phyloP scores from a whole-genome alignment of 2,329 filamentous ascomycete species.

The Nemania diffusa region DNA sequence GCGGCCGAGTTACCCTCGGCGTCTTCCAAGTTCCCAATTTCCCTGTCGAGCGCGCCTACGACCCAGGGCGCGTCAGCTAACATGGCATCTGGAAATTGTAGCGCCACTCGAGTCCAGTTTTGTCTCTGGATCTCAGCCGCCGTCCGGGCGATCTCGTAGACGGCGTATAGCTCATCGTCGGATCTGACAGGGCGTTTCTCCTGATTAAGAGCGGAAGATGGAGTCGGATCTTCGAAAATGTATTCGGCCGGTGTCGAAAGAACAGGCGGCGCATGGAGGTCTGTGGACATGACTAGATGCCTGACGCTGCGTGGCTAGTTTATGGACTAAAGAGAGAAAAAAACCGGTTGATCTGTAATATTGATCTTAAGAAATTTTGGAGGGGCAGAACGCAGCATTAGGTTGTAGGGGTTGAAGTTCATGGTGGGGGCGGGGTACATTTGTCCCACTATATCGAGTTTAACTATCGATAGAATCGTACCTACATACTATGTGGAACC shows the following conservation, averaged over 20 bases:
- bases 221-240: constrained; percentile 63
- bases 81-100: constrained; percentile 98
- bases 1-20: not conserved
- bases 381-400: no score
- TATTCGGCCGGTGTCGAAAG: constrained; percentile 72
- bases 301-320: not conserved
- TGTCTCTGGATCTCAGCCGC: constrained; percentile 77
- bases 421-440: constrained; percentile 33
- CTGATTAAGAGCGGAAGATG: constrained; percentile 44
- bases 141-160: constrained; percentile 88
- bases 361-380: constrained; percentile 18
- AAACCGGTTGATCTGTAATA: not conserved
- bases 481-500: no score
- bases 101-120: constrained; percentile 78
- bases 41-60: constrained; percentile 67
- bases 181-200: constrained; percentile 50
- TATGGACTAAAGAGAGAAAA: not conserved
- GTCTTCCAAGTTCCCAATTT: constrained; percentile 45
- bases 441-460: no score
- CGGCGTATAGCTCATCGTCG: constrained; percentile 76
- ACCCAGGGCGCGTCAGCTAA: constrained; percentile 85
- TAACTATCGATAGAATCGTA: no score
- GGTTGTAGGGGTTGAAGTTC: not conserved
- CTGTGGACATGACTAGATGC: constrained; percentile 54
- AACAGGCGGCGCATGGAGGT: constrained; percentile 65